Evolutionary conservation across 768 basidiomycete genomes (phyloP).

Genomic region (Trichaptum fuscoviolaceum): DNA sequence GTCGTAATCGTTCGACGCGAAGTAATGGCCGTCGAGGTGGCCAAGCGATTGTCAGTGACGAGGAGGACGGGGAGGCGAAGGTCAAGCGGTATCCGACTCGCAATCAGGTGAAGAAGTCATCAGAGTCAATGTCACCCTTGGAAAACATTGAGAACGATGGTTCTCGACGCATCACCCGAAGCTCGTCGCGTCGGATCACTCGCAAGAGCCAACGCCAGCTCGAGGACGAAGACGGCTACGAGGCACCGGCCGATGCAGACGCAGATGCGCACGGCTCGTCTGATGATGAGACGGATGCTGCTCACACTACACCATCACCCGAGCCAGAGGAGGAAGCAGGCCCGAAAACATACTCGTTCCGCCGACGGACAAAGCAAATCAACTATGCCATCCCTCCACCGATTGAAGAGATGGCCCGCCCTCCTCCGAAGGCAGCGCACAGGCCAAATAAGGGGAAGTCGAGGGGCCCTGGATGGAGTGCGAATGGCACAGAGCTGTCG

Average conservation of each 20-base stretch:
- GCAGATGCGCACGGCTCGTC: slow-evolving; percentile 15
- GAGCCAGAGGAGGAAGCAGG: slow-evolving; percentile 31
- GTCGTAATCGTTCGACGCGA: slow-evolving; percentile 17
- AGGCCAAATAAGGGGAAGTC: slow-evolving; percentile 29
- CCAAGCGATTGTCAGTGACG: slow-evolving; percentile 34
- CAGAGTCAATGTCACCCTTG: slow-evolving; percentile 16
- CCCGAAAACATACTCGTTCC: slow-evolving; percentile 57
- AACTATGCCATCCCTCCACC: slow-evolving; percentile 83
- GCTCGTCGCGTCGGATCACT: slow-evolving; percentile 22
- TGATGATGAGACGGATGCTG: slow-evolving; percentile 49
- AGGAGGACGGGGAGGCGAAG: slow-evolving; percentile 35
- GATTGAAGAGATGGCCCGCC: slow-evolving; percentile 57
- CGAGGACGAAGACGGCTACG: slow-evolving; percentile 43
- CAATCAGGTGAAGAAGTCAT: slow-evolving; percentile 31
- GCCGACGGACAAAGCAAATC: slow-evolving; percentile 52
- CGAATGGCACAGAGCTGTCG: slow-evolving; percentile 68
- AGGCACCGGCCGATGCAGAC: slow-evolving; percentile 17
- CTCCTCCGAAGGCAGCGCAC: slow-evolving; percentile 31
- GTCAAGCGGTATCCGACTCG: slow-evolving; percentile 34
- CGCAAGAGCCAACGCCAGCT: slow-evolving; percentile 11
- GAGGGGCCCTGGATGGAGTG: slow-evolving; percentile 71
- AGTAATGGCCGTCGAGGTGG: slow-evolving; percentile 19
- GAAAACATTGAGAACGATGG: slow-evolving; percentile 23
- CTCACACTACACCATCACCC: slow-evolving; percentile 42
- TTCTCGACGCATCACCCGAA: slow-evolving; percentile 16